These are phyloP conservation scores for Helotiales sp. DNA, from an alignment of 2,329 filamentous ascomycete species.

Conservation along the genomic window DNA sequence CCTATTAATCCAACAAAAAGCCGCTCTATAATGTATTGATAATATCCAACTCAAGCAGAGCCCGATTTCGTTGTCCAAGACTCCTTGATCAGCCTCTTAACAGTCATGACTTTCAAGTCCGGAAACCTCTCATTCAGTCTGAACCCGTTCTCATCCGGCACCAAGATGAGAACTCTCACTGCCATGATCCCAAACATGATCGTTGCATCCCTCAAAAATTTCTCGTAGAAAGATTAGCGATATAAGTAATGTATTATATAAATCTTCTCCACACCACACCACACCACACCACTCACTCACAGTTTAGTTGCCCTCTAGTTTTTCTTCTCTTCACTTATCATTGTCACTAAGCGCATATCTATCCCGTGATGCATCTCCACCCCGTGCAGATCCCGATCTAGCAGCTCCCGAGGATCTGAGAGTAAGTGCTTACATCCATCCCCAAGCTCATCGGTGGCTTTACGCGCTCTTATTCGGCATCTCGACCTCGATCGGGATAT, in stretches of 20 bases:
- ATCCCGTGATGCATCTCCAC: neutral
- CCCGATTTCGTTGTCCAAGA: neutral
- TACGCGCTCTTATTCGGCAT: neutral
- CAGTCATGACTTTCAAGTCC: neutral
- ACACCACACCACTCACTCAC: no score
- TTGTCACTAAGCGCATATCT: neutral
- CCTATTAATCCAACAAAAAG: no score
- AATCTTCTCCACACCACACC: no score
- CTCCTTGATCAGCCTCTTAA: neutral
- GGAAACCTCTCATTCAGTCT: slow-evolving; percentile 3
- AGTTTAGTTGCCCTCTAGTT: no score
- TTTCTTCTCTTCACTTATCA: neutral
- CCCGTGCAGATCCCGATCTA: neutral
- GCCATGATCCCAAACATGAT: slow-evolving; percentile 3
- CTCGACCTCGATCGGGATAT: neutral
- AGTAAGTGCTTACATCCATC: neutral
- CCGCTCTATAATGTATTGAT: no score
- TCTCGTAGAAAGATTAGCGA: neutral
- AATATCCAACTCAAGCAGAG: neutral
- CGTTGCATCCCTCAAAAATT: neutral
- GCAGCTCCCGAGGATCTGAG: neutral
- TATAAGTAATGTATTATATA: neutral
- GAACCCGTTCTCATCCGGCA: neutral
- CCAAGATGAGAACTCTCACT: neutral
- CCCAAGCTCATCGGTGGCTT: neutral